A percentile compares a stretch with the other conserved stretches of the same genome.
Conservation (phyloP, 345 rosid species). For the Lenwebbia sp. region DNA sequence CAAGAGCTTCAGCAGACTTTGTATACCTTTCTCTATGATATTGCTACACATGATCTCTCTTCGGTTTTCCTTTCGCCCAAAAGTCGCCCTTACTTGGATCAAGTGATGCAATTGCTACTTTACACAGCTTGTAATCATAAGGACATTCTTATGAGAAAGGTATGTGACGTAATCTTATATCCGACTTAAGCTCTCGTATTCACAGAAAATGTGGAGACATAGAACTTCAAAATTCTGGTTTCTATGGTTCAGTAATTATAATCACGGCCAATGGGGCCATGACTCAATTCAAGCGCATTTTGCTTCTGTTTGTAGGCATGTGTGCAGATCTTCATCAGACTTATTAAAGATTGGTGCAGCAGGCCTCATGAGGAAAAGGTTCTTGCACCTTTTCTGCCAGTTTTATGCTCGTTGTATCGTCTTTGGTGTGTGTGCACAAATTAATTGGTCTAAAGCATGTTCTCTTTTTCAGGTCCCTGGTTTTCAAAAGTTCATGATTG, state of each 20-base stretch:
- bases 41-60: conserved; percentile 72
- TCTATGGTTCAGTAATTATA: not conserved
- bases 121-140: conserved; percentile 61
- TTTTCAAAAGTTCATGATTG: conserved; percentile 63
- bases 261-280: not conserved
- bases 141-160: conserved; percentile 78
- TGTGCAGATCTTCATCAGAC: conserved; percentile 79
- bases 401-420: not conserved
- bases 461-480: conserved; percentile 57
- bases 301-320: conserved; percentile 43
- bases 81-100: conserved; percentile 40
- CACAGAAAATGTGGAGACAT: not conserved
- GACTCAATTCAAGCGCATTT: not conserved
- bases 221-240: not conserved
- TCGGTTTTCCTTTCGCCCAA: conserved; percentile 68
- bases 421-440: not conserved
- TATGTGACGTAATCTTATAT: conserved; percentile 7
- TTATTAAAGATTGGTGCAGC: conserved; percentile 87
- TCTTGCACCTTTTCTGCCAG: conserved; percentile 10
- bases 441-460: not conserved
- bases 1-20: conserved; percentile 83
- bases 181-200: not conserved
- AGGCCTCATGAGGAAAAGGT: conserved; percentile 54
- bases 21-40: conserved; percentile 83
- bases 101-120: conserved; percentile 63